Evolutionary conservation across 306 rosid species (phyloP).

Genomic region (Glycine latifolia): DNA sequence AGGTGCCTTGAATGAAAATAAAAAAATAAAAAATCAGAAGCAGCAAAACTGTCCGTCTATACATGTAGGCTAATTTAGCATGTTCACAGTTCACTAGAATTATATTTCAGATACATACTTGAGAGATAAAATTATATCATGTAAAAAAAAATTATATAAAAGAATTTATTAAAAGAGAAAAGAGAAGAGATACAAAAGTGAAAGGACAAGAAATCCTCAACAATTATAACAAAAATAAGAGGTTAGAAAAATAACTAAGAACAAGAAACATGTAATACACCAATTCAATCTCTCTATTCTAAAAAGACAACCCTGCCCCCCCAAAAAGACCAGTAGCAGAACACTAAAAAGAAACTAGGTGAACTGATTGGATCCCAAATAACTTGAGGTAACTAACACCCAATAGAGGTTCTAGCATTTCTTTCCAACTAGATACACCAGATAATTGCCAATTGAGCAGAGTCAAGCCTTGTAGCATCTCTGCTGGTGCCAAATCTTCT

Average conservation of each 20-base stretch:
- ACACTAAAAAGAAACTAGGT: neutral
- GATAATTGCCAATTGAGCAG: neutral
- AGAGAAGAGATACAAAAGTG: neutral
- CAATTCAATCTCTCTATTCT: neutral
- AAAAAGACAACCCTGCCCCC: neutral
- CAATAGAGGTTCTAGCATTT: neutral
- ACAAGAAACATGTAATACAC: neutral
- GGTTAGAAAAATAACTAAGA: neutral
- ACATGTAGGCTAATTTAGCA: slow-evolving; percentile 22
- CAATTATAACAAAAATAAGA: neutral
- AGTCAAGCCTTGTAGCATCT: slow-evolving; percentile 1
- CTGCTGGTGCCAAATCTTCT: slow-evolving; percentile 10
- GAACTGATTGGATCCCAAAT: neutral
- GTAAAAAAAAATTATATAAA: neutral
- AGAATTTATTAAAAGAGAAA: neutral
- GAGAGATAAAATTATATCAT: slow-evolving; percentile 4
- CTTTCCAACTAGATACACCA: slow-evolving; percentile 13
- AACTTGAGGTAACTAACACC: neutral
- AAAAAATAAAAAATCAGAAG: neutral
- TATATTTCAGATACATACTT: no score
- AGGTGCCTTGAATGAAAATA: slow-evolving; percentile 14
- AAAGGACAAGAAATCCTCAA: neutral
- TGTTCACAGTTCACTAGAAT: neutral
- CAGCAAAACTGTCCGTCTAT: neutral
- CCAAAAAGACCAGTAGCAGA: neutral